These are phyloP conservation scores for Parastagonospora nodorum DNA, from an alignment of 2,329 filamentous ascomycete species.

Conservation along the genomic window DNA sequence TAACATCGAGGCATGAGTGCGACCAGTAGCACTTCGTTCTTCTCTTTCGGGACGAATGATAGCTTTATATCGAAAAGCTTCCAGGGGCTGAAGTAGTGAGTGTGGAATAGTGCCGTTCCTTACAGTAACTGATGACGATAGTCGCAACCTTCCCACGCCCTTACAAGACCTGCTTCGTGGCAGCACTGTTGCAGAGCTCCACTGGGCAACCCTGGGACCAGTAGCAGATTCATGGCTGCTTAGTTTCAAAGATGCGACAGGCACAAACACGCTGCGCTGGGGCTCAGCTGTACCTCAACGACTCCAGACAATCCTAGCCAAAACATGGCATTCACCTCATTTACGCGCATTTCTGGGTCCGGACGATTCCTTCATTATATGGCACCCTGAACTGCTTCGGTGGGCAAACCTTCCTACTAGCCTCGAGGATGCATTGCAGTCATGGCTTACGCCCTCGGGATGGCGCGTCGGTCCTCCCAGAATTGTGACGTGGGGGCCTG, in stretches of 20 bases:
- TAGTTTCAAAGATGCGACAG: slow-evolving; percentile 33
- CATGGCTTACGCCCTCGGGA: slow-evolving; percentile 44
- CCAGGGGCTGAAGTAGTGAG: slow-evolving; percentile 39
- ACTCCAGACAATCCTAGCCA: slow-evolving; percentile 26
- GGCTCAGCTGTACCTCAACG: slow-evolving; percentile 27
- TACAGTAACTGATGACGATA: slow-evolving; percentile 14
- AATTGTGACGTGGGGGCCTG: slow-evolving; percentile 37
- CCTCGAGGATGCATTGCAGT: slow-evolving; percentile 39
- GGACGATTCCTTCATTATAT: slow-evolving; percentile 39
- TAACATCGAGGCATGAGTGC: slow-evolving; percentile 34
- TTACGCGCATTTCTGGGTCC: slow-evolving; percentile 40
- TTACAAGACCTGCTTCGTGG: slow-evolving; percentile 32
- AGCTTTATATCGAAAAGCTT: slow-evolving; percentile 40
- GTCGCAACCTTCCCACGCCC: slow-evolving; percentile 35
- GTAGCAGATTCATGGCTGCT: slow-evolving; percentile 41
- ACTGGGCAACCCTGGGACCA: slow-evolving; percentile 40
- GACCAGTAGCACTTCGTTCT: slow-evolving; percentile 33
- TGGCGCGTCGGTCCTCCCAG: slow-evolving; percentile 43
- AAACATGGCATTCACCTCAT: slow-evolving; percentile 35
- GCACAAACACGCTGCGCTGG: slow-evolving; percentile 36
- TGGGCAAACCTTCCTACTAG: slow-evolving; percentile 34
- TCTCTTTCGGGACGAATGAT: slow-evolving; percentile 42
- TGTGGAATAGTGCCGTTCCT: not conserved
- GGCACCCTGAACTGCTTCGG: slow-evolving; percentile 40
- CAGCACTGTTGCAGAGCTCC: slow-evolving; percentile 30